A percentile compares a stretch with the other conserved stretches of the same genome.
Evolutionary conservation across 805 yeast genomes (phyloP).

Genomic region (Candida adriatica): DNA sequence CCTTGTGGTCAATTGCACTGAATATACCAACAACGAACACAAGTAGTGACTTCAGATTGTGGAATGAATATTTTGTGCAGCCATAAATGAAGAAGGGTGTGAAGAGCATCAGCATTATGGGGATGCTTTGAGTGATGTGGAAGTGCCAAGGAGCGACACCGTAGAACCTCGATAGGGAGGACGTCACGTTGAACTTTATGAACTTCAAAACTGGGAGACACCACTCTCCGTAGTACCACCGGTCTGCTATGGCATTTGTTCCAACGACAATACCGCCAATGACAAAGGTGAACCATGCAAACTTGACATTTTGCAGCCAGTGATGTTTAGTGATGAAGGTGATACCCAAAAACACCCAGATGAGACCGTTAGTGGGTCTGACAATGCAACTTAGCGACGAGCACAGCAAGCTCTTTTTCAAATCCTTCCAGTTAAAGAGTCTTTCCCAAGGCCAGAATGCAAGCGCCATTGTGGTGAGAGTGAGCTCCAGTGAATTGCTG

Average conservation of each 20-base stretch:
- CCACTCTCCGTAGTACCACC: conserved; percentile 46
- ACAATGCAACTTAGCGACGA: conserved; percentile 63
- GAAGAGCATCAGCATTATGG: conserved; percentile 61
- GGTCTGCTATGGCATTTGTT: conserved; percentile 44
- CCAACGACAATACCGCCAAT: conserved; percentile 19
- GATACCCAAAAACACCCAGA: conserved; percentile 66
- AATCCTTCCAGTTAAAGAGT: conserved; percentile 13
- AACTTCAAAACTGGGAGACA: conserved; percentile 65
- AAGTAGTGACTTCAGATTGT: conserved; percentile 27
- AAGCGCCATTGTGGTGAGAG: conserved; percentile 59
- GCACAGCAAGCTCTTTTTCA: conserved; percentile 35
- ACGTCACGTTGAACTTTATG: conserved; percentile 68
- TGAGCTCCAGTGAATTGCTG: conserved; percentile 76
- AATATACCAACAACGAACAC: conserved; percentile 45
- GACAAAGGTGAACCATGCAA: conserved; percentile 9
- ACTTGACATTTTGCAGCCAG: conserved; percentile 8
- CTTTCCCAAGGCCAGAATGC: conserved; percentile 64
- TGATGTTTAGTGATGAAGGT: conserved; percentile 8
- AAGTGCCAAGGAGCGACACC: conserved; percentile 84
- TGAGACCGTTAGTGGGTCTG: conserved; percentile 76
- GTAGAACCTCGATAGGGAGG: conserved; percentile 71
- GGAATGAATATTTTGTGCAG: conserved; percentile 17
- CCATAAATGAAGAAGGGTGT: conserved; percentile 57
- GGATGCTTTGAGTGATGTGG: conserved; percentile 77
- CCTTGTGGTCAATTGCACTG: conserved; percentile 76